Evolutionary conservation across 257 asterid genomes (phyloP).

Genomic region (Ilex asprella): DNA sequence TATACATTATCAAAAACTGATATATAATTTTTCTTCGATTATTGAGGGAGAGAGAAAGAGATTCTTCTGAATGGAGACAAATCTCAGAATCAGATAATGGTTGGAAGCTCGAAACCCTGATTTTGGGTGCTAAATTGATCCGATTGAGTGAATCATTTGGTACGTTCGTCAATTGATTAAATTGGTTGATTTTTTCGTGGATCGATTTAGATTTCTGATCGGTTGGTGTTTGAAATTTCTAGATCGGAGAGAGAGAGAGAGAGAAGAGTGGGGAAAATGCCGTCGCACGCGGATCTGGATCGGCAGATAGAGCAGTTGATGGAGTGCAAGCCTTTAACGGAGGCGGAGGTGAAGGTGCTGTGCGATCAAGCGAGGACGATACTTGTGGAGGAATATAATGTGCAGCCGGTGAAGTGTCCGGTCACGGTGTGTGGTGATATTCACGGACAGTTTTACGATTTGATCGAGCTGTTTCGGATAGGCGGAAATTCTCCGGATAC

Average conservation of each 20-base stretch:
- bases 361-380: constrained; percentile 87
- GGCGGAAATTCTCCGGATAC: constrained; percentile 90
- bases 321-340: constrained; percentile 85
- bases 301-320: constrained; percentile 83
- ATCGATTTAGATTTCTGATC: neutral
- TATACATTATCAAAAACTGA: constrained; percentile 11
- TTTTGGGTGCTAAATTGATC: constrained; percentile 6
- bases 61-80: constrained; percentile 15
- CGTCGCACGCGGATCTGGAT: constrained; percentile 82
- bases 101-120: constrained; percentile 2
- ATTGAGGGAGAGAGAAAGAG: constrained; percentile 17
- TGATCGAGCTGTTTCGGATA: constrained; percentile 78
- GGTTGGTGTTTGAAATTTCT: constrained; percentile 13
- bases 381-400: constrained; percentile 89
- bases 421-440: constrained; percentile 93
- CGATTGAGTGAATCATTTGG: neutral
- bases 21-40: constrained; percentile 7
- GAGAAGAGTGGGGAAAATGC: constrained; percentile 42
- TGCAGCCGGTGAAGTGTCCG: constrained; percentile 94
- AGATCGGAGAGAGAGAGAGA: constrained; percentile 33
- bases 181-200: no score
- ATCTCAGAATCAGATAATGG: constrained; percentile 21
- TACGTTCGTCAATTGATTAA: neutral
- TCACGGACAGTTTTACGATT: constrained; percentile 88
- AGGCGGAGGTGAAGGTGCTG: constrained; percentile 65